These are phyloP conservation scores for Dactylella cylindrospora DNA, from an alignment of 2,329 filamentous ascomycete species.

Conservation along the genomic window DNA sequence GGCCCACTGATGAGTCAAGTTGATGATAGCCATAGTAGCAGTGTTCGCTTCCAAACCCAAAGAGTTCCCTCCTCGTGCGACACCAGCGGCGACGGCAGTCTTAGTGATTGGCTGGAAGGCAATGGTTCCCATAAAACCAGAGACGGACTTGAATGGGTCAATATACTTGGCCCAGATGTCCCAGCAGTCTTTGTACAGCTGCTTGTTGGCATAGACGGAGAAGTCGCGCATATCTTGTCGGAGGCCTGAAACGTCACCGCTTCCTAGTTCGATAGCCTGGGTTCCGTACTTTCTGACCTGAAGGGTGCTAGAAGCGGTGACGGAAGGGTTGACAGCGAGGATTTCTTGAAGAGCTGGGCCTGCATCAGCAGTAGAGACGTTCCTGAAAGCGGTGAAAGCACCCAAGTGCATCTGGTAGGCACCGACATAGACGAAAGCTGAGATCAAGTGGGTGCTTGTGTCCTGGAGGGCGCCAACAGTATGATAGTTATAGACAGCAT, in stretches of 20 bases:
- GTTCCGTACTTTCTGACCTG: constrained; percentile 15
- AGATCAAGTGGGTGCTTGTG: constrained; percentile 21
- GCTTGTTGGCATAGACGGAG: constrained; percentile 11
- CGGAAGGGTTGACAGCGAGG: constrained; percentile 7
- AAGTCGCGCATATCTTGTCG: constrained; percentile 38
- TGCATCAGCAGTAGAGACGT: background rate
- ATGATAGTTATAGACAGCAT: constrained; percentile 26
- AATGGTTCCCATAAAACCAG: constrained; percentile 47
- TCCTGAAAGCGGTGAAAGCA: constrained; percentile 38
- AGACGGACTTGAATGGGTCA: constrained; percentile 7
- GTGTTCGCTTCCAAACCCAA: constrained; percentile 48
- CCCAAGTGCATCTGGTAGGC: constrained; percentile 15
- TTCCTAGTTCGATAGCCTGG: constrained; percentile 14
- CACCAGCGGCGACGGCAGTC: constrained; percentile 48
- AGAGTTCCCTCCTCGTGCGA: constrained; percentile 49
- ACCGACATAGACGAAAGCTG: constrained; percentile 31
- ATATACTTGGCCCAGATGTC: constrained; percentile 7
- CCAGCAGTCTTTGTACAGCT: constrained; percentile 14
- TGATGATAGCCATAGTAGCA: constrained; percentile 28
- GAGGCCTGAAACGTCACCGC: constrained; percentile 10
- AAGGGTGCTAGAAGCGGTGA: constrained; percentile 2
- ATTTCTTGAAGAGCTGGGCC: constrained; percentile 15
- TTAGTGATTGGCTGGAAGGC: constrained; percentile 51
- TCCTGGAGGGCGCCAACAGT: constrained; percentile 7
- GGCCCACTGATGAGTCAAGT: constrained; percentile 45